Evolutionary conservation across 1,139 yeast species (phyloP).

Genomic region (Pichia sp.): DNA sequence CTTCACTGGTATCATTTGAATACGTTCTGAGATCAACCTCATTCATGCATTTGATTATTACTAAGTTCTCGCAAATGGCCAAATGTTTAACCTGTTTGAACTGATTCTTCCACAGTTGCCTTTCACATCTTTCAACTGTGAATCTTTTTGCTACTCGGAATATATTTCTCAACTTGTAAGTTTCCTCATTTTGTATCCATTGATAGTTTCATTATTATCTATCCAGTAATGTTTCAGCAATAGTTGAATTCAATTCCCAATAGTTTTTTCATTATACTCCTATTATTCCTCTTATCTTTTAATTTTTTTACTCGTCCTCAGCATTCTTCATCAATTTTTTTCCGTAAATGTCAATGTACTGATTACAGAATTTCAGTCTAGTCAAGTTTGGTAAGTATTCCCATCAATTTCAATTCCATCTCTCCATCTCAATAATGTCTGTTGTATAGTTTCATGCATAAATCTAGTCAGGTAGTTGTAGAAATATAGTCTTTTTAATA

Average conservation of each 20-base stretch:
- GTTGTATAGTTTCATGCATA: neutral
- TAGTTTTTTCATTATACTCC: neutral
- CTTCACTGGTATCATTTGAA: neutral
- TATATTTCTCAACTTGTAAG: neutral
- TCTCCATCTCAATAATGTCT: neutral
- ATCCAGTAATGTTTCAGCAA: neutral
- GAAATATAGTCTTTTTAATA: neutral
- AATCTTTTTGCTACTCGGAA: neutral
- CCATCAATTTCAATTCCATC: neutral
- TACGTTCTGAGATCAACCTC: neutral
- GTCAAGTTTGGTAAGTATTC: constrained; percentile 10
- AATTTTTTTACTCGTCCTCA: neutral
- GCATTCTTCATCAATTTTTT: neutral
- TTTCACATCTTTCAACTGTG: neutral
- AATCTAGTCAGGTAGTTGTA: neutral
- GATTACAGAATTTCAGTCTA: constrained; percentile 1
- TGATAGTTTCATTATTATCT: neutral
- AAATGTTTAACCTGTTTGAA: neutral
- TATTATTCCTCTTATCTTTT: neutral
- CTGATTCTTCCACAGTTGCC: neutral
- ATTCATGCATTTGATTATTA: neutral
- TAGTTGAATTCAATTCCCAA: neutral
- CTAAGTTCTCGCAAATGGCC: neutral
- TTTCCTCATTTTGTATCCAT: neutral
- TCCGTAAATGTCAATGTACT: constrained; percentile 6